Percentiles rank a stretch among this genome's conserved stretches.
These are phyloP conservation scores for Lactarius hatsudake DNA, from an alignment of 768 basidiomycete genomes.

Conservation along the genomic window DNA sequence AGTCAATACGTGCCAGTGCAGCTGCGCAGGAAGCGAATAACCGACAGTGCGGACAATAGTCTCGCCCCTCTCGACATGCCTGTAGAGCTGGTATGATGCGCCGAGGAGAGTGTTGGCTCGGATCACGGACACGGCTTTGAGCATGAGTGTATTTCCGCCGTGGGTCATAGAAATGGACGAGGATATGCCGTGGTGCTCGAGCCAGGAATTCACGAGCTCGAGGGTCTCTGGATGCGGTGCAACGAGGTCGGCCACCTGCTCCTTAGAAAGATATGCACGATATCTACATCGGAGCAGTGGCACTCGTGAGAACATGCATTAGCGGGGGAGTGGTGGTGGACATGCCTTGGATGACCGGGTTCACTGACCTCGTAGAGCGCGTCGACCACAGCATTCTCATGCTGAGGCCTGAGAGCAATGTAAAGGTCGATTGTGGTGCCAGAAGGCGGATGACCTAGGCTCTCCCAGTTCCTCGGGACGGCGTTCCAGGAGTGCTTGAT, in stretches of 20 bases:
- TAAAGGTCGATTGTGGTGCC: not conserved
- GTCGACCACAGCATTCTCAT: not conserved
- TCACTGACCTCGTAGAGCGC: not conserved
- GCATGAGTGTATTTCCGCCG: not conserved
- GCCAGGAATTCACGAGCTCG: not conserved
- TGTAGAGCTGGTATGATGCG: not conserved
- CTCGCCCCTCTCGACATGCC: not conserved
- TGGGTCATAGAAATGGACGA: not conserved
- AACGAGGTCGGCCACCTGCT: not conserved
- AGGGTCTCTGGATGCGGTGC: not conserved
- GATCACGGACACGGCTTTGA: not conserved
- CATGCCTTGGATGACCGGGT: not conserved
- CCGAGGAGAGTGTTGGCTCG: not conserved
- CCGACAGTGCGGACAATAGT: not conserved
- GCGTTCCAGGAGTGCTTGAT: not conserved
- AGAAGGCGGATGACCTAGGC: not conserved
- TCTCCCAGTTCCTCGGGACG: not conserved
- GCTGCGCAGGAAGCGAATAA: not conserved
- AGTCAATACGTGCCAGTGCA: not conserved
- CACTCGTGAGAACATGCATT: not conserved
- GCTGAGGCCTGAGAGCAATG: not conserved
- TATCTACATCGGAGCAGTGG: not conserved
- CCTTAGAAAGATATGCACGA: not conserved
- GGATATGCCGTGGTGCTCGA: not conserved
- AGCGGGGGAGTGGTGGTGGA: not conserved